Percentiles rank a stretch among this genome's conserved stretches.
These are phyloP conservation scores for Schwanniomyces pseudopolymorphus DNA, from an alignment of 805 yeast genomes.

Conservation along the genomic window DNA sequence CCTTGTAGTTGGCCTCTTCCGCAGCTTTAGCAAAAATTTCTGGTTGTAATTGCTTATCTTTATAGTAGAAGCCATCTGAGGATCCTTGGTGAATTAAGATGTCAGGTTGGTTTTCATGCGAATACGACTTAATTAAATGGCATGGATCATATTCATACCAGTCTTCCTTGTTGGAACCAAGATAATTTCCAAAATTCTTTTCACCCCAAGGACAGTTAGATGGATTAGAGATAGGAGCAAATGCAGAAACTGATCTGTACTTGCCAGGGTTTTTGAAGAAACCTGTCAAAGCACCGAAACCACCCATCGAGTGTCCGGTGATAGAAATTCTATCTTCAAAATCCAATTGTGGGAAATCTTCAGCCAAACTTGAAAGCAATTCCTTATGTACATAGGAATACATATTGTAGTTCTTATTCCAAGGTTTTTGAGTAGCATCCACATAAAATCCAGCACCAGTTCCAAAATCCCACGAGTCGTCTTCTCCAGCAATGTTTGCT, in stretches of 20 bases:
- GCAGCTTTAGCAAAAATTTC: constrained; percentile 66
- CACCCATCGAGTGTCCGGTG: constrained; percentile 99
- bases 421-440: constrained; percentile 76
- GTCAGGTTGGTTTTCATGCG: constrained; percentile 49
- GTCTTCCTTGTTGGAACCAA: constrained; percentile 57
- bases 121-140: constrained; percentile 58
- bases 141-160: constrained; percentile 90
- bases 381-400: constrained; percentile 78
- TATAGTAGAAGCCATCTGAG: constrained; percentile 67
- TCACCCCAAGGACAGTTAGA: constrained; percentile 80
- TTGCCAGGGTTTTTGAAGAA: constrained; percentile 65
- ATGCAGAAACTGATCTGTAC: constrained; percentile 82
- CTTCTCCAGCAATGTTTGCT: constrained; percentile 71
- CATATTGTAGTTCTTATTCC: constrained; percentile 77
- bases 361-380: constrained; percentile 53
- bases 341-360: constrained; percentile 51
- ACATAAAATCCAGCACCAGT: constrained; percentile 94
- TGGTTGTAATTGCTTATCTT: constrained; percentile 68
- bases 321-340: constrained; percentile 59
- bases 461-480: constrained; percentile 87
- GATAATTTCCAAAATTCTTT: constrained; percentile 76
- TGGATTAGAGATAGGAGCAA: constrained; percentile 89
- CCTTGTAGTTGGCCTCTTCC: constrained; percentile 56
- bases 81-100: constrained; percentile 84
- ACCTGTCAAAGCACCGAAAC: constrained; percentile 82